These are phyloP conservation scores for Tetradesmus lagerheimii DNA, from an alignment of 139 green algal species.

Conservation along the genomic window DNA sequence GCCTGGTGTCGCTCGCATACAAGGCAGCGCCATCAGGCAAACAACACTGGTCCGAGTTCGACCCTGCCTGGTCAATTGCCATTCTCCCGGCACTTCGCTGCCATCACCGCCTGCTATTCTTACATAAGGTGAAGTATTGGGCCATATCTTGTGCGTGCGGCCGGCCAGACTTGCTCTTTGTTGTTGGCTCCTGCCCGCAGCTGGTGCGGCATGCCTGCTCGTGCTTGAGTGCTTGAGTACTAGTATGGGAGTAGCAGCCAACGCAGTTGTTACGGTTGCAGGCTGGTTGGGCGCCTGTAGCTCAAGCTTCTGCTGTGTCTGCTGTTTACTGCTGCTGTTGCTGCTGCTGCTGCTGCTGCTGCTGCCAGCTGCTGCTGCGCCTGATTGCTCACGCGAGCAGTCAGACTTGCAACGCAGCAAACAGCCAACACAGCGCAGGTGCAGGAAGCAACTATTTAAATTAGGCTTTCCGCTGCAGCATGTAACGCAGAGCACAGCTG, in stretches of 20 bases:
- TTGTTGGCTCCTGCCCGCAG: not conserved
- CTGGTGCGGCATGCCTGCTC: not conserved
- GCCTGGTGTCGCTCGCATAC: not conserved
- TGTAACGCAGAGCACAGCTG: not conserved
- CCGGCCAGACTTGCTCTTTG: not conserved
- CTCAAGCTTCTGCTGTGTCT: not conserved
- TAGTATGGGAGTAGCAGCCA: not conserved
- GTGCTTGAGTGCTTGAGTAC: not conserved
- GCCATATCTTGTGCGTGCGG: not conserved
- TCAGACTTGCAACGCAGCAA: too few relatives aligned
- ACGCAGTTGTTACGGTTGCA: too few relatives aligned
- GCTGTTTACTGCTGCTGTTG: not conserved
- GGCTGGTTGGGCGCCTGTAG: too few relatives aligned
- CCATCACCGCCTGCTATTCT: not conserved
- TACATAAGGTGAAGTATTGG: not conserved
- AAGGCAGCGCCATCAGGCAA: not conserved
- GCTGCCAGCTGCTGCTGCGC: not conserved
- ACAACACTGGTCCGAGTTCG: slow-evolving; percentile 4
- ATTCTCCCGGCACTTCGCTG: too few relatives aligned
- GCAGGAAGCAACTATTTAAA: not conserved
- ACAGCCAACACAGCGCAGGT: too few relatives aligned
- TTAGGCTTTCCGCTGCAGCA: not conserved
- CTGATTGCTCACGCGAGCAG: not conserved
- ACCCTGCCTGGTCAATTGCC: not conserved
- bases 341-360: not conserved